Evolutionary conservation across 2,329 filamentous ascomycete genomes (phyloP).

Genomic region (Hypoxylon sp.): DNA sequence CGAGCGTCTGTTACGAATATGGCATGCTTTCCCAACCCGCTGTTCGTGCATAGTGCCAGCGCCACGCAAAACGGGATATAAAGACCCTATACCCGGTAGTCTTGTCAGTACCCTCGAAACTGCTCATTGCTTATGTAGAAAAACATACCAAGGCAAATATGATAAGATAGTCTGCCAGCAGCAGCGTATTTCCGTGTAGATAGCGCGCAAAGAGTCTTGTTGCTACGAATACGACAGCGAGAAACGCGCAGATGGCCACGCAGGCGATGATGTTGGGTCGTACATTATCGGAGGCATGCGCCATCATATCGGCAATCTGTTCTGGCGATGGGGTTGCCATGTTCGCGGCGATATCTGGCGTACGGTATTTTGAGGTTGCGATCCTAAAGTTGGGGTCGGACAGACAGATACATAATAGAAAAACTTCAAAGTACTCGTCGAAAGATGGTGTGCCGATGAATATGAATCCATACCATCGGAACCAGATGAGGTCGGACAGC

Average conservation of each 20-base stretch:
- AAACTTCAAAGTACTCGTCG: no score
- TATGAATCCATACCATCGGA: no score
- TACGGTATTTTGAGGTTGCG: background rate
- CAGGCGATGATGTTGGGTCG: constrained; percentile 18
- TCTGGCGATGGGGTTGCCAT: constrained; percentile 6
- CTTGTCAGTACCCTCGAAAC: constrained; percentile 1
- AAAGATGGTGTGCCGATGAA: no score
- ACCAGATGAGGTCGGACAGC: no score
- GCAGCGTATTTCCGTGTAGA: constrained; percentile 6
- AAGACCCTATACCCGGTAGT: constrained; percentile 3
- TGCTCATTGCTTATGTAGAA: background rate
- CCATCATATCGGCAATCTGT: constrained; percentile 23
- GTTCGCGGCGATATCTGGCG: background rate
- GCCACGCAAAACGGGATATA: constrained; percentile 10
- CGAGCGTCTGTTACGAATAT: constrained; percentile 19
- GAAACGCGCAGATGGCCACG: constrained; percentile 16
- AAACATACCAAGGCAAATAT: constrained; percentile 12
- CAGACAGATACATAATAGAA: no score
- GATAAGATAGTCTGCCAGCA: constrained; percentile 9
- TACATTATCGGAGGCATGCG: constrained; percentile 15
- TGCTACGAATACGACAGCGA: constrained; percentile 7
- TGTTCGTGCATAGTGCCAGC: constrained; percentile 2
- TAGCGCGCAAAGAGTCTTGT: constrained; percentile 13
- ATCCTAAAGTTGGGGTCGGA: no score
- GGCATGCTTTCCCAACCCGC: constrained; percentile 17